phyloP scores from a whole-genome alignment of 345 rosid species.

The Camelina hispida region DNA sequence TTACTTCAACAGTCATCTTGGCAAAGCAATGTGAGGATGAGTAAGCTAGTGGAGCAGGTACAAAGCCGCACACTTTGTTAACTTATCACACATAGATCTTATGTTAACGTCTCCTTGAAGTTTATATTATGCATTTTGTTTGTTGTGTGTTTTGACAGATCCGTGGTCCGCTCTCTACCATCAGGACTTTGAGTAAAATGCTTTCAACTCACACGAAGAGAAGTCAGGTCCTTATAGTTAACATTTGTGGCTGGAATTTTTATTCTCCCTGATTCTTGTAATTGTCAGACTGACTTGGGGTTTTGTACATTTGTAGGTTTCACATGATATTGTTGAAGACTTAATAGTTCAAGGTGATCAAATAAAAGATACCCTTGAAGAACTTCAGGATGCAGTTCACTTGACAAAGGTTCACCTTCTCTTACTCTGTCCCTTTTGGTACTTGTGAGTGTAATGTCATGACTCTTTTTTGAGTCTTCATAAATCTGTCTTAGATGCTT shows the following conservation, averaged over 20 bases:
- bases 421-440: constrained; percentile 25
- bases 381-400: constrained; percentile 89
- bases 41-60: constrained; percentile 90
- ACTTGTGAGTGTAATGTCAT: neutral
- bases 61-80: constrained; percentile 12
- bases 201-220: constrained; percentile 70
- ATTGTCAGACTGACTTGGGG: neutral
- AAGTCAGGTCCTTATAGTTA: constrained; percentile 65
- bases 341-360: constrained; percentile 74
- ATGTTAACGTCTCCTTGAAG: neutral
- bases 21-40: constrained; percentile 90
- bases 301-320: constrained; percentile 54
- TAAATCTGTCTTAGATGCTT: neutral
- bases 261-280: neutral
- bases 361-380: constrained; percentile 72
- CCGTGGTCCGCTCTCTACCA: constrained; percentile 83
- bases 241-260: neutral
- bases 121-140: constrained; percentile 26
- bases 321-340: constrained; percentile 83
- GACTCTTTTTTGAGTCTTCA: constrained; percentile 9
- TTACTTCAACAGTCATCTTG: constrained; percentile 87
- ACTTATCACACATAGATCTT: constrained; percentile 4
- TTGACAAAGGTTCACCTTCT: constrained; percentile 69
- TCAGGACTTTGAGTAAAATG: constrained; percentile 80
- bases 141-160: constrained; percentile 52